phyloP scores from a whole-genome alignment of 208 protist species.

The Crithidia brevicula region DNA sequence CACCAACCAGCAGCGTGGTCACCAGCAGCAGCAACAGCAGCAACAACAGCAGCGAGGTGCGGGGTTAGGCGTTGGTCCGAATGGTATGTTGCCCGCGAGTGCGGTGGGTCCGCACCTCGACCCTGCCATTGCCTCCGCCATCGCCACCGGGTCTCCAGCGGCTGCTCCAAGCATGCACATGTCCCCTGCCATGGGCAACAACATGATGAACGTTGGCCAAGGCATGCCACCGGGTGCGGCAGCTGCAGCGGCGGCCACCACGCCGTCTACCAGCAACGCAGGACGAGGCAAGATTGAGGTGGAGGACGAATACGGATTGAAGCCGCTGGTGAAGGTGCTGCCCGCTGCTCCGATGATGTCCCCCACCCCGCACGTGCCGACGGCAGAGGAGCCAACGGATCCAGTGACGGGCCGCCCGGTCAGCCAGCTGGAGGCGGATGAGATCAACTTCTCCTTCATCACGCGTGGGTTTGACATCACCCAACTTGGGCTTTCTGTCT shows the following conservation, averaged over 20 bases:
- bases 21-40: constrained; percentile 32
- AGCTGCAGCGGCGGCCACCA: not conserved
- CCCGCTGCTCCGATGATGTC: constrained; percentile 42
- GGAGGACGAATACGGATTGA: constrained; percentile 74
- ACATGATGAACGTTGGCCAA: too few species aligned
- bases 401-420: constrained; percentile 41
- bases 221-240: not conserved
- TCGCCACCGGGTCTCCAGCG: constrained; percentile 13
- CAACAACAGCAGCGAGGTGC: constrained; percentile 28
- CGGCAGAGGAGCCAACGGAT: constrained; percentile 33
- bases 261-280: not conserved
- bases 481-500: constrained; percentile 64
- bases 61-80: constrained; percentile 20
- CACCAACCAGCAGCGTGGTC: constrained; percentile 6
- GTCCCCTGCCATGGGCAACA: too few species aligned
- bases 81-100: constrained; percentile 15
- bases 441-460: constrained; percentile 65
- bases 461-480: constrained; percentile 82
- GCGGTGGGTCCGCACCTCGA: constrained; percentile 28
- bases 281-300: constrained; percentile 52
- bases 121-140: constrained; percentile 27
- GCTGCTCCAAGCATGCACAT: constrained; percentile 9
- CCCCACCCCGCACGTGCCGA: constrained; percentile 27
- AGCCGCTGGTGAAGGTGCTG: constrained; percentile 52
- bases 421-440: constrained; percentile 51